Evolutionary conservation across 139 green algal genomes (phyloP), one percentile per base, ranked within the genome.

Genomic region (Picochlorum sp.): DNA sequence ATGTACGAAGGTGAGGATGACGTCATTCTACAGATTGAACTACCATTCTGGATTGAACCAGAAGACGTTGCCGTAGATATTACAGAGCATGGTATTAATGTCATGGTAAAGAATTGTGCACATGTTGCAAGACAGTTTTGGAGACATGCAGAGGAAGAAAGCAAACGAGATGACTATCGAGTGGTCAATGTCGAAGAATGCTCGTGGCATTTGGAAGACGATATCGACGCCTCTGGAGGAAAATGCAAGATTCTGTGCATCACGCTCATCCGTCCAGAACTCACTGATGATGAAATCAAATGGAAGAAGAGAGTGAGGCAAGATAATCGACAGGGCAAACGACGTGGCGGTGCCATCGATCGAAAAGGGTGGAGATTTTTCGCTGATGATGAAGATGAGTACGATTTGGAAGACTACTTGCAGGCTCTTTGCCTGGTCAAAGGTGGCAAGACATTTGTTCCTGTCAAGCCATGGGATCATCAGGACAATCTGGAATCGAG

Each of bases 11-110:
- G 45, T 2, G 51, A 68, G 3, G 66, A 78, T 21, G 82, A 91
- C 38, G 70, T 83, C 4, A 50, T 80, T n/a, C 45, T 91, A 44
- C 80, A 89, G 52, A 21, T 88, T 6, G 67, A 73, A 51, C 51
- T 91, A 28, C 84, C 84, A 10, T 88, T 87, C 59, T 91, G 83
- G 81, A 86, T 87, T 21, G 74, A 85, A 9, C 28, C 56, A 4
- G 78, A 80, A 31, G 84, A 91, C 60, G 70, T 88, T 45, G 2
- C 49, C 2, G 74, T 88, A n/a, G 11, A 68, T 18, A 66, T 90
- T 37, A 28, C 16, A 0, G 34, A 66, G 4, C 37, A 41, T 2
- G 31, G 49, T 14, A 23, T 90, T 3, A 9, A 24, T 13, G 60
- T 84, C 20, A 13, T 15, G 4, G 81, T 88, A 18, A 63, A 69